Evolutionary conservation across 2,329 filamentous ascomycete species (phyloP), one percentile per base, ranked within the genome.

Genomic region (Reticulascus tulasneorum): DNA sequence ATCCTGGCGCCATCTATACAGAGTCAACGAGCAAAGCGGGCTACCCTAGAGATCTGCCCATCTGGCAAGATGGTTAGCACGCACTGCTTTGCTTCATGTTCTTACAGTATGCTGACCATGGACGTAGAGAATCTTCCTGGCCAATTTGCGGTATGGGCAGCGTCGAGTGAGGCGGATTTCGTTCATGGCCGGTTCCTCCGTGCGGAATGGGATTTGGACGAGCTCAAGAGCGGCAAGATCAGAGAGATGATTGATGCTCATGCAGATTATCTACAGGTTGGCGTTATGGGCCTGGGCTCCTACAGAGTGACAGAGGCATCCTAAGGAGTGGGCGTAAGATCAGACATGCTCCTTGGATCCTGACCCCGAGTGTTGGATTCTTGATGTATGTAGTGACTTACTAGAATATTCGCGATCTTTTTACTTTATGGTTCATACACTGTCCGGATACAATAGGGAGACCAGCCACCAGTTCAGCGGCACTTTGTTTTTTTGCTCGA

Each of bases 161-260:
- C 64, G 2, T 56, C 52, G 7, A 37, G 49, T 1, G 58, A 67
- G 38, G 64, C 66, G 3, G 38, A 36, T 7, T 66, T 66, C 33
- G 41, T 69, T 17, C 62, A 60, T 28, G 58, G 59, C 5, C 62
- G 60, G 19, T 61, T 61, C 23, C 50, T 63, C 4, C 63, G 57
- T 53, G 51, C 57, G 7, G 54, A 55, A n/a, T 69, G 66, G 64
- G 66, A 69, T 44, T 53, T 66, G 2, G 51, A 62, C 15, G 62
- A 67, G 42, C 35, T 66, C n/a, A 43, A 30, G n/a, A 34, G 23
- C 6, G 46, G 47, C 2, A 29, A 35, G 2, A 35, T 42, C 9
- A 26, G 35, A 17, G 37, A 44, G 22, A 25, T 23, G 9, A 23
- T 54, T 16, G 33, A 41, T 5, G 35, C 33, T 9, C 36, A 52